phyloP scores from a whole-genome alignment of 2,329 filamentous ascomycete species.

The Ceratocystis smalleyi region DNA sequence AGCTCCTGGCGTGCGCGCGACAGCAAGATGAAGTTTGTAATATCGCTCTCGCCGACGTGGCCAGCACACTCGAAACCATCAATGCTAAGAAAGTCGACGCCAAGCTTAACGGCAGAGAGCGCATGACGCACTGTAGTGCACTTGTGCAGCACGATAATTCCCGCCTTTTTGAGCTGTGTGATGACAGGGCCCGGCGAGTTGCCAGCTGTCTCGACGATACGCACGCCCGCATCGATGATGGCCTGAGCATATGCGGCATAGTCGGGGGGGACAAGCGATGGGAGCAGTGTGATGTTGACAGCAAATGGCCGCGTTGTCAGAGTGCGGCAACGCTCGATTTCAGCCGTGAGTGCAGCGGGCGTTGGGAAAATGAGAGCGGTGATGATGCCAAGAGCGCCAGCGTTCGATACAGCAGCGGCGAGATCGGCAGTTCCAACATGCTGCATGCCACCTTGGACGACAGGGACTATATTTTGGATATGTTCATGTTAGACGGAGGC shows the following conservation, averaged over 20 bases:
- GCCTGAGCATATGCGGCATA: slow-evolving; percentile 85
- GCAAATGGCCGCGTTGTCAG: slow-evolving; percentile 72
- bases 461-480: slow-evolving; percentile 40
- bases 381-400: slow-evolving; percentile 69
- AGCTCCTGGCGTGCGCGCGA: slow-evolving; percentile 72
- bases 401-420: slow-evolving; percentile 61
- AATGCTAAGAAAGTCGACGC: slow-evolving; percentile 91
- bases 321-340: slow-evolving; percentile 72
- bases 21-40: slow-evolving; percentile 80
- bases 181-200: slow-evolving; percentile 85
- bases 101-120: slow-evolving; percentile 77
- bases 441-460: slow-evolving; percentile 80
- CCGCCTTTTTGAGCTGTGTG: slow-evolving; percentile 65
- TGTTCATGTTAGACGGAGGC: background rate
- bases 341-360: slow-evolving; percentile 78
- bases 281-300: slow-evolving; percentile 90
- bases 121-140: slow-evolving; percentile 94
- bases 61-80: slow-evolving; percentile 96
- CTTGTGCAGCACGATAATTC: slow-evolving; percentile 78
- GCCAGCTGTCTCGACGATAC: slow-evolving; percentile 82
- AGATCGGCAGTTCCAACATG: slow-evolving; percentile 70
- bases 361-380: slow-evolving; percentile 85
- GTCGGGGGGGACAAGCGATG: slow-evolving; percentile 76
- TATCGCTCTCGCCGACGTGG: slow-evolving; percentile 74
- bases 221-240: slow-evolving; percentile 82